Base-by-base conservation (phyloP, 805 yeast species). In the Starmerella vitae region DNA sequence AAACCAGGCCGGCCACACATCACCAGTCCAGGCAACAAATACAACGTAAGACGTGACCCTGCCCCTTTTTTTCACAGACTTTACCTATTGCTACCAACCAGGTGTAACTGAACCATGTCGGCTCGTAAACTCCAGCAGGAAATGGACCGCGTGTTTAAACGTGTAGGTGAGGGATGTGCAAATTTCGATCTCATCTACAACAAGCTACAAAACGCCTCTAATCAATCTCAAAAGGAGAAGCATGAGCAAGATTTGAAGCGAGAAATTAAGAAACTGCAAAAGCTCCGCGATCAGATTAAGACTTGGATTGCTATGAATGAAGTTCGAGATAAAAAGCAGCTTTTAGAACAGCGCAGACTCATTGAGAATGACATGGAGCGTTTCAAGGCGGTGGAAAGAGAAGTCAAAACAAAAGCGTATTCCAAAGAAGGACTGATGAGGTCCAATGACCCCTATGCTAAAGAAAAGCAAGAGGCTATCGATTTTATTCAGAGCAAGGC, bases 271-370 rank as follows among this genome's bases (percentile, higher is more conserved):
- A 88, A 85, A 60, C 68, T 88, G 42, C 98, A 88, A 58, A 74
- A 94, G 57, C 76, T 79, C 51, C 72, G 97, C 57, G 98, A 88
- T 60, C 97, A 85, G 63, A 82, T 88, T 52, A 88, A 88, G 63
- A 80, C 81, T 41, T 88, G 98, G 98, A 63, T 85, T 57, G 74
- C 88, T 31, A 86, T 88, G 49, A 81, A 78, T 50, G 93, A 86
- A 46, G 85, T 86, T 34, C 85, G 93, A 58, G 93, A 88, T 52
- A 91, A 84, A 57, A 81, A 79, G 52, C 71, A 76, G 36, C 64
- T 83, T 47, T 66, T 78, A 41, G 96, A 88, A 52, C 80, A 85
- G 54, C 67, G 91, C 45, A 65, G 69, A 50, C 55, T 73, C 37
- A 80, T 80, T 48, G 71, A 62, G 47, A 54, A 59, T 43, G 68